phyloP scores from a whole-genome alignment of 2,329 filamentous ascomycete species.

The Ophidiomyces ophidiicola region DNA sequence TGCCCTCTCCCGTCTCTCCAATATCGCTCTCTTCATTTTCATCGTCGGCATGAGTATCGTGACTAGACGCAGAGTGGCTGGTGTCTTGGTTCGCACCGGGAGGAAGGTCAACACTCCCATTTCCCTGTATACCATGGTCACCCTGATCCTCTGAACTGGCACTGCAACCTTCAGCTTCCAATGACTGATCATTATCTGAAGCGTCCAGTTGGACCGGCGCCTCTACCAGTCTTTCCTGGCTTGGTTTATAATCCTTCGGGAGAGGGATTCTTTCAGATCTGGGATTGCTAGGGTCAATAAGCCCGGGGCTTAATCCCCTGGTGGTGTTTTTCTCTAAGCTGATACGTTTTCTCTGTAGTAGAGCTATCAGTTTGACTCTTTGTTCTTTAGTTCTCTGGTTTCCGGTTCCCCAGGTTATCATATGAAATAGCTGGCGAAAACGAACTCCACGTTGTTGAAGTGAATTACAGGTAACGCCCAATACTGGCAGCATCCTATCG shows the following conservation, averaged over 20 bases:
- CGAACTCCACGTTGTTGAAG: slow-evolving; percentile 22
- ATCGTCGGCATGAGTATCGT: neutral
- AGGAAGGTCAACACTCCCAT: too few relatives aligned
- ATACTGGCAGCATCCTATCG: slow-evolving; percentile 20
- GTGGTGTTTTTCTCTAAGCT: slow-evolving; percentile 14
- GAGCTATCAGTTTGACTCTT: slow-evolving; percentile 6
- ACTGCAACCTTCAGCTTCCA: too few relatives aligned
- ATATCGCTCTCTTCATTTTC: slow-evolving; percentile 1
- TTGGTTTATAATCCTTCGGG: slow-evolving; percentile 5
- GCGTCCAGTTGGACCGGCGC: too few relatives aligned
- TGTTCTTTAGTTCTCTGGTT: slow-evolving; percentile 17
- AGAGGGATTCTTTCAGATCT: slow-evolving; percentile 13
- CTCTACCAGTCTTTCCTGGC: neutral
- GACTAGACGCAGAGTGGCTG: too few relatives aligned
- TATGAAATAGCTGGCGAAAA: slow-evolving; percentile 20
- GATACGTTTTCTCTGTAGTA: slow-evolving; percentile 9
- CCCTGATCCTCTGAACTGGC: neutral
- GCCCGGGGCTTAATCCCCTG: slow-evolving; percentile 16
- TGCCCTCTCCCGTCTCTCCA: neutral
- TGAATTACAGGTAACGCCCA: slow-evolving; percentile 17
- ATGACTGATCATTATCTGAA: too few relatives aligned
- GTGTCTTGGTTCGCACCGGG: too few relatives aligned
- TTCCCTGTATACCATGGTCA: too few relatives aligned
- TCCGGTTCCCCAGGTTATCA: slow-evolving; percentile 22
- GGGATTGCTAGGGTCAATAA: slow-evolving; percentile 11